These are phyloP conservation scores for Talaromyces marneffei DNA, from an alignment of 2,329 filamentous ascomycete species.

Conservation along the genomic window DNA sequence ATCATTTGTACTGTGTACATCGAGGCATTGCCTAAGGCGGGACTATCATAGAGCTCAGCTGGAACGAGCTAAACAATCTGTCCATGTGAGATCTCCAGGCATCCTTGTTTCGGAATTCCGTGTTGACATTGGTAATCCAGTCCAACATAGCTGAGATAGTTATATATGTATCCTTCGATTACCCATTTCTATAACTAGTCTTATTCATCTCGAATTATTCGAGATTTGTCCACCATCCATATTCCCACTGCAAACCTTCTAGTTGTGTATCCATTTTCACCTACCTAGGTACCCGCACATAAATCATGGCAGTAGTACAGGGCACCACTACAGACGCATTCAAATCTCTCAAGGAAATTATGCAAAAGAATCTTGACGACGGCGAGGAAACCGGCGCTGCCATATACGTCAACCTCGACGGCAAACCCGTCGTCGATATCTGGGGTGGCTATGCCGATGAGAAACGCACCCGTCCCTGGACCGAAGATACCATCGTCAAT, in stretches of 20 bases:
- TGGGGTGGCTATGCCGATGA: conserved; percentile 40
- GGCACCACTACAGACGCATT: conserved; percentile 38
- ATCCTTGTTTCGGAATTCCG: background rate
- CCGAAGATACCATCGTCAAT: conserved; percentile 35
- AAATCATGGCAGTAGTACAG: conserved; percentile 25
- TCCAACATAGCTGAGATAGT: no score
- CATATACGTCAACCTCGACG: conserved; percentile 38
- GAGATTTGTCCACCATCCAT: background rate
- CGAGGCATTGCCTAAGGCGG: background rate
- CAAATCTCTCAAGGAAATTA: conserved; percentile 26
- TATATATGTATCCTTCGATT: no score
- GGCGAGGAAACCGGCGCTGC: conserved; percentile 44
- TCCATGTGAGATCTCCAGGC: background rate
- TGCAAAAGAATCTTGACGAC: conserved; percentile 33
- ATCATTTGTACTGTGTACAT: background rate
- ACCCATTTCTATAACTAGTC: no score
- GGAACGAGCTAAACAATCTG: background rate
- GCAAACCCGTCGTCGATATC: conserved; percentile 40
- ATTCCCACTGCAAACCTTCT: background rate
- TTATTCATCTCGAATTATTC: no score
- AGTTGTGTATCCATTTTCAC: no score
- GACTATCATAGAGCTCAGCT: background rate
- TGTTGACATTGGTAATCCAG: background rate
- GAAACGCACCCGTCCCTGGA: conserved; percentile 31
- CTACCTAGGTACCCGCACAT: no score